Evolutionary conservation across 441 rosid genomes (phyloP).

Genomic region (Corymbia citriodora): DNA sequence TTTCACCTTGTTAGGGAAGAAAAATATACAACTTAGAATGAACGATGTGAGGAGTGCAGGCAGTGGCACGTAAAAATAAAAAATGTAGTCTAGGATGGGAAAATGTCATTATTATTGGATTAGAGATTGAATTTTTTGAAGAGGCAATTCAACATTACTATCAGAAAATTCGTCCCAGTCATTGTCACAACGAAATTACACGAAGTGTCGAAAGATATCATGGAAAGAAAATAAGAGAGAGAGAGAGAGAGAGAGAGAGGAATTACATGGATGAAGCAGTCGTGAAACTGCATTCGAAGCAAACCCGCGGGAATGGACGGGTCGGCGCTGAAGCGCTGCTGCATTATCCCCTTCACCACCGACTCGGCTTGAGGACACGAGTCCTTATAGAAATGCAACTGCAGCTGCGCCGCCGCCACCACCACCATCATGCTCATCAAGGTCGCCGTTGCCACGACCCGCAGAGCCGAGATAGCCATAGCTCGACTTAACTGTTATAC

Average conservation of each 20-base stretch:
- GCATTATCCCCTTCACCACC: not conserved
- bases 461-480: not conserved
- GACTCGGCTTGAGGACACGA: slow-evolving; percentile 7
- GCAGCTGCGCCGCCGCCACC: not conserved
- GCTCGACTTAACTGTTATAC: not conserved
- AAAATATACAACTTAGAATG: too few species aligned
- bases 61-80: too few species aligned
- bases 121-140: not conserved
- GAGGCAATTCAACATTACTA: not conserved
- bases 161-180: not conserved
- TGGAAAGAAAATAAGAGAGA: not conserved
- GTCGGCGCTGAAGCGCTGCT: not conserved
- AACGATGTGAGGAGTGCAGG: too few species aligned
- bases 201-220: not conserved
- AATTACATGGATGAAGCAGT: slow-evolving; percentile 1
- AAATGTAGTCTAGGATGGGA: not conserved
- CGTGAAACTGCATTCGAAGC: slow-evolving; percentile 7
- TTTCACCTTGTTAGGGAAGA: too few species aligned
- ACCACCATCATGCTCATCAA: not conserved
- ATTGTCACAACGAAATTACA: not conserved
- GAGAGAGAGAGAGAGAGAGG: not conserved
- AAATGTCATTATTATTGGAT: not conserved
- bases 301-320: slow-evolving; percentile 5
- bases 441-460: not conserved
- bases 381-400: slow-evolving; percentile 4